These are phyloP conservation scores for Cicer chorassanicum DNA, from an alignment of 306 rosid species.

Conservation along the genomic window DNA sequence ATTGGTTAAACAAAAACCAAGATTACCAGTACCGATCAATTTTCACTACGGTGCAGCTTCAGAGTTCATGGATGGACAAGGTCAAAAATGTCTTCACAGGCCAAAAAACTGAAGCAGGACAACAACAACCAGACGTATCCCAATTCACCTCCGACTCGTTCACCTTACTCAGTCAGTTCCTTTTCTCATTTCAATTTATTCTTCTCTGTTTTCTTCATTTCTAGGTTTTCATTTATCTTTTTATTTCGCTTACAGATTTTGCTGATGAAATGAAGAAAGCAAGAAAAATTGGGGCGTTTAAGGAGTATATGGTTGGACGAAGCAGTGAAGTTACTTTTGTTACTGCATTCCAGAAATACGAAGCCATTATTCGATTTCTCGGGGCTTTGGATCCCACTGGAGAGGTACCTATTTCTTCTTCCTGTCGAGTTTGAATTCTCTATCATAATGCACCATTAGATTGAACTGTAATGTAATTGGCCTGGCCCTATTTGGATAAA, in stretches of 20 bases:
- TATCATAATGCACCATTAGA: not conserved
- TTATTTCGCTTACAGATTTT: slow-evolving; percentile 51
- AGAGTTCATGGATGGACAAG: slow-evolving; percentile 76
- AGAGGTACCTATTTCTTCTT: slow-evolving; percentile 55
- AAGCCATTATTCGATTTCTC: slow-evolving; percentile 74
- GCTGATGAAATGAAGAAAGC: slow-evolving; percentile 84
- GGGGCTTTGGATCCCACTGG: slow-evolving; percentile 75
- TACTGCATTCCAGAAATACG: slow-evolving; percentile 68
- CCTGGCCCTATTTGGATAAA: too few species aligned
- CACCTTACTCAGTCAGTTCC: slow-evolving; percentile 67
- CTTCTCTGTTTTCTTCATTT: not conserved
- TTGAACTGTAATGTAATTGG: not conserved
- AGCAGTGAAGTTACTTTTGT: slow-evolving; percentile 82
- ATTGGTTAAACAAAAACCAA: slow-evolving; percentile 19
- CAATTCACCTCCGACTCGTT: slow-evolving; percentile 56
- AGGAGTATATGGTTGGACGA: slow-evolving; percentile 81
- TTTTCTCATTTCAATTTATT: not conserved
- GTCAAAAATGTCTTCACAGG: slow-evolving; percentile 82
- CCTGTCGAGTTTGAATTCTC: not conserved
- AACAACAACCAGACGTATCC: slow-evolving; percentile 23
- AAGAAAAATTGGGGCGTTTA: slow-evolving; percentile 64
- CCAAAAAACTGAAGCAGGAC: slow-evolving; percentile 40
- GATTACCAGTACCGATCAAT: slow-evolving; percentile 57
- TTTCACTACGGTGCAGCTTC: slow-evolving; percentile 62
- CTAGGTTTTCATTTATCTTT: not conserved